These are phyloP conservation scores for Aschersonia sp. DNA, from an alignment of 2,329 filamentous ascomycete species.

Conservation along the genomic window DNA sequence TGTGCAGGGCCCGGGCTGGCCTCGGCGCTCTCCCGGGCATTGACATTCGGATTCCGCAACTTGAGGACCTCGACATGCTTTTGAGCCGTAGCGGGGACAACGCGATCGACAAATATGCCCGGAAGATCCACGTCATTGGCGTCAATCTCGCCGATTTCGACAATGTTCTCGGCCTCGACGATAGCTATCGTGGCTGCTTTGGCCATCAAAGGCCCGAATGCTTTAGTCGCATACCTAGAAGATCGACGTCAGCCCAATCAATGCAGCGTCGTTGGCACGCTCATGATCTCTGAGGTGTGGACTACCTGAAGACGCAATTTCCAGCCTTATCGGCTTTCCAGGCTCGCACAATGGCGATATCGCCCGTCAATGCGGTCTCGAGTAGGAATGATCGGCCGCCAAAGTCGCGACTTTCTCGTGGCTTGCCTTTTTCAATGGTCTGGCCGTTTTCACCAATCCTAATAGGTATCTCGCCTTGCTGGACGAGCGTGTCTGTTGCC, in stretches of 20 bases:
- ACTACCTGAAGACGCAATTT: conserved; percentile 63
- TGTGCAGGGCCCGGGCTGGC: conserved; percentile 28
- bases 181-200: conserved; percentile 68
- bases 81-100: conserved; percentile 56
- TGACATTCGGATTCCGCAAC: conserved; percentile 27
- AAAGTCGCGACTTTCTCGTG: conserved; percentile 60
- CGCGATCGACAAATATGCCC: conserved; percentile 70
- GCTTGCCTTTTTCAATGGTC: conserved; percentile 47
- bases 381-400: conserved; percentile 60
- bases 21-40: conserved; percentile 18
- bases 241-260: neutral
- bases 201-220: conserved; percentile 64
- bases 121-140: conserved; percentile 66
- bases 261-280: no score
- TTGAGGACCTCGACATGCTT: conserved; percentile 63
- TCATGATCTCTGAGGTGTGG: neutral
- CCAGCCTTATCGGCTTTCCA: conserved; percentile 65
- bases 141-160: conserved; percentile 57
- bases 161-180: conserved; percentile 76
- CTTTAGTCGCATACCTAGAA: conserved; percentile 53
- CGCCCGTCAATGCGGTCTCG: conserved; percentile 62
- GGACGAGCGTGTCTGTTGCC: conserved; percentile 42
- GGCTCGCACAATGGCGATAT: conserved; percentile 64
- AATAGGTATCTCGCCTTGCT: conserved; percentile 54
- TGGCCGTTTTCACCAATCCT: conserved; percentile 43